These are phyloP conservation scores for Auricularia heimuer DNA, from an alignment of 768 basidiomycete species.

Conservation along the genomic window DNA sequence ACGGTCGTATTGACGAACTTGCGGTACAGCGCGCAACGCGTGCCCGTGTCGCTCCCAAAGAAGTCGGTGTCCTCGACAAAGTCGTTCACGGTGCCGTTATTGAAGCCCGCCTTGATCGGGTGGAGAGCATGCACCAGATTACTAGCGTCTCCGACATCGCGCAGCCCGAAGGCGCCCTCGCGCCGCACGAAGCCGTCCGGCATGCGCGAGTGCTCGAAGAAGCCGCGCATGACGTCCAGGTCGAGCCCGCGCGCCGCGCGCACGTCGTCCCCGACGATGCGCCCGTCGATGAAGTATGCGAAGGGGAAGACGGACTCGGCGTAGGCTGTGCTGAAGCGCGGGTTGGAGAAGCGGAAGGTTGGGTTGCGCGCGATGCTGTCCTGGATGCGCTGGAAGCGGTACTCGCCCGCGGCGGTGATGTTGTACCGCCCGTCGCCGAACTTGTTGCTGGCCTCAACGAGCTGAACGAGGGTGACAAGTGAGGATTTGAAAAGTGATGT, in stretches of 20 bases:
- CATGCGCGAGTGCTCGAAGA: conserved; percentile 2
- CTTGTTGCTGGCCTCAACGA: not conserved
- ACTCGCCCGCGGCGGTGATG: conserved; percentile 2
- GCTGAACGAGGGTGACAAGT: not conserved
- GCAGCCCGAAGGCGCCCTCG: not conserved
- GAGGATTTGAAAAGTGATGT: not conserved
- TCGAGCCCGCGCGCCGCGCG: not conserved
- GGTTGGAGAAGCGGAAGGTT: not conserved
- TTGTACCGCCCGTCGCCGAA: not conserved
- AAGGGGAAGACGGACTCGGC: conserved; percentile 6
- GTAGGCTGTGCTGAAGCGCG: conserved; percentile 3
- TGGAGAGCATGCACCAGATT: not conserved
- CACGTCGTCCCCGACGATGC: not conserved
- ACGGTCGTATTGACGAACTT: conserved; percentile 3
- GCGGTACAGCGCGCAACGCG: conserved; percentile 3
- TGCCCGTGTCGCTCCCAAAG: not conserved
- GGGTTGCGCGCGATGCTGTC: conserved; percentile 8
- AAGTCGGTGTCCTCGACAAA: not conserved
- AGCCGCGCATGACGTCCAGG: conserved; percentile 3
- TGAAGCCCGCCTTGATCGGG: not conserved
- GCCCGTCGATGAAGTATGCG: conserved; percentile 6
- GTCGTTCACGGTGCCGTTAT: not conserved
- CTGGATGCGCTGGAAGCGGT: conserved; percentile 7
- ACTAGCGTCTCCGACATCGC: not conserved
- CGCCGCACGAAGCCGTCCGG: conserved; percentile 2